phyloP scores from a whole-genome alignment of 805 yeast genomes.

The Priceomyces castillae region DNA sequence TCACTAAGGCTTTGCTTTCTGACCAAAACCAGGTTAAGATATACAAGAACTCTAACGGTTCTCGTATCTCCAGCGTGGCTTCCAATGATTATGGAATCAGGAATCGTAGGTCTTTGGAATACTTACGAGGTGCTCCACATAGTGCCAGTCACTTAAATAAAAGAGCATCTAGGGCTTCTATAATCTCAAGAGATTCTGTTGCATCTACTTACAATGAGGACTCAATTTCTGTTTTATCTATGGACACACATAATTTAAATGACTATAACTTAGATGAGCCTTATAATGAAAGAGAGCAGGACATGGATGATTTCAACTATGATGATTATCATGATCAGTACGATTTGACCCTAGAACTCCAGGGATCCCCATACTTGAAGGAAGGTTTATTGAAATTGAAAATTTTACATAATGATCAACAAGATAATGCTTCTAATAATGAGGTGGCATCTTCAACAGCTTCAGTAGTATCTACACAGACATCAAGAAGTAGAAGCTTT shows the following conservation, averaged over 20 bases:
- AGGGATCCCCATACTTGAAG: slow-evolving; percentile 76
- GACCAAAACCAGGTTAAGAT: slow-evolving; percentile 26
- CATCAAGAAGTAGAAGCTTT: slow-evolving; percentile 17
- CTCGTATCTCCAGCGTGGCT: slow-evolving; percentile 9
- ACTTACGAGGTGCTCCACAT: slow-evolving; percentile 11
- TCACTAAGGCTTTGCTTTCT: slow-evolving; percentile 38
- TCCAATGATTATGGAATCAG: slow-evolving; percentile 14
- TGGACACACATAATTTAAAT: slow-evolving; percentile 25
- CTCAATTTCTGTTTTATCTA: slow-evolving; percentile 32
- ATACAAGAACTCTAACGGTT: slow-evolving; percentile 16
- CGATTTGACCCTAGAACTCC: slow-evolving; percentile 60
- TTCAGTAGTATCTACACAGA: slow-evolving; percentile 14
- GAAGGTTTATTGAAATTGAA: slow-evolving; percentile 60
- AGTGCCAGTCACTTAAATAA: slow-evolving; percentile 17
- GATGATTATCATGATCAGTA: slow-evolving; percentile 45
- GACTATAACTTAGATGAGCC: slow-evolving; percentile 10
- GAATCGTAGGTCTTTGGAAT: slow-evolving; percentile 29
- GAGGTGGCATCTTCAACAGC: slow-evolving; percentile 8
- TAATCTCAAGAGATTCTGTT: slow-evolving; percentile 31
- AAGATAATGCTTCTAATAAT: slow-evolving; percentile 22
- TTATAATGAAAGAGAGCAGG: slow-evolving; percentile 17
- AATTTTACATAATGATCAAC: slow-evolving; percentile 36
- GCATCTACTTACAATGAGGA: slow-evolving; percentile 25
- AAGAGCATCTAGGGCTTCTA: slow-evolving; percentile 34
- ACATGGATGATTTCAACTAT: slow-evolving; percentile 37